Percentiles rank a stretch among this genome's conserved stretches.
Evolutionary conservation across 2,329 filamentous ascomycete species (phyloP).

Genomic region (Xylaria sp.): DNA sequence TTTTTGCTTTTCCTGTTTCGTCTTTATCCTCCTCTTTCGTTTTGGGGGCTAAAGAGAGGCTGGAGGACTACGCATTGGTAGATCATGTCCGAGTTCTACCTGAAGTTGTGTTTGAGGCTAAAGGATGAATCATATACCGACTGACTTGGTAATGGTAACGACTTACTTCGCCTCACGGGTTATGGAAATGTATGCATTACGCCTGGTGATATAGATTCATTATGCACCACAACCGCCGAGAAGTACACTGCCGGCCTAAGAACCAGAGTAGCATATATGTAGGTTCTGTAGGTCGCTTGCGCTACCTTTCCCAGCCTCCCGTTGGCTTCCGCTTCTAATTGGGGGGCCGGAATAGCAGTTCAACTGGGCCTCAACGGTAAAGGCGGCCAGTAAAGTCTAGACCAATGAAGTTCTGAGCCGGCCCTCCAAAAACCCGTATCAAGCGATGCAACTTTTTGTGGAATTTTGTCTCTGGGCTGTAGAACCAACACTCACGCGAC

Average conservation of each 20-base stretch:
- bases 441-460: background rate
- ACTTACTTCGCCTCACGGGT: constrained; percentile 31
- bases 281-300: background rate
- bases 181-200: constrained; percentile 14
- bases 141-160: background rate
- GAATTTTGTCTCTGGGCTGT: background rate
- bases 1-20: constrained; percentile 11
- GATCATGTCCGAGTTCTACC: background rate
- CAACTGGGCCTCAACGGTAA: constrained; percentile 19
- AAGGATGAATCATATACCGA: constrained; percentile 10
- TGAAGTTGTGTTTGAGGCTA: background rate
- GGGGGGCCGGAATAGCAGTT: constrained; percentile 32
- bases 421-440: constrained; percentile 7
- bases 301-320: constrained; percentile 26
- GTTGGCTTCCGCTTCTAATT: constrained; percentile 37
- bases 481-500: constrained; percentile 4
- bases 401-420: constrained; percentile 21
- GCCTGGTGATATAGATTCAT: background rate
- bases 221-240: constrained; percentile 16
- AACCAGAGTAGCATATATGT: background rate
- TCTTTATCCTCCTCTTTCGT: constrained; percentile 1
- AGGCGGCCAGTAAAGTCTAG: constrained; percentile 18
- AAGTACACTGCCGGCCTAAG: constrained; percentile 11
- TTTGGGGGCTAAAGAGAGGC: constrained; percentile 18
- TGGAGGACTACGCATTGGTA: background rate